Evolutionary conservation across 768 basidiomycete genomes (phyloP).

Genomic region (Grammothele lineata): DNA sequence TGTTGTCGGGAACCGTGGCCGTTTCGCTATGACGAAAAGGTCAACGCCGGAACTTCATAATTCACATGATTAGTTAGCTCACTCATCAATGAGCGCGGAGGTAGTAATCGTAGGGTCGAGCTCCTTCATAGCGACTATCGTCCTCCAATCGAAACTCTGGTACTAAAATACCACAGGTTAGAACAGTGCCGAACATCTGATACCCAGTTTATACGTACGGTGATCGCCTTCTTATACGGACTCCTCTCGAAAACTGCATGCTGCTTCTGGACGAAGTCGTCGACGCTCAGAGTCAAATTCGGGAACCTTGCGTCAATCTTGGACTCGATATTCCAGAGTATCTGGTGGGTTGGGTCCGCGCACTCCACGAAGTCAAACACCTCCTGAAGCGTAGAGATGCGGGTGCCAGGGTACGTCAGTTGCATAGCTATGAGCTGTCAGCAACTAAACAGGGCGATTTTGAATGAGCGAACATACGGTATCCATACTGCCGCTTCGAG

Average conservation of each 20-base stretch:
- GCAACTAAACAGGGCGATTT: not conserved
- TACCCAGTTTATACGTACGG: constrained; percentile 42
- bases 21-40: constrained; percentile 31
- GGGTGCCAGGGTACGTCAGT: constrained; percentile 60
- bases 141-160: constrained; percentile 83
- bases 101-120: constrained; percentile 53
- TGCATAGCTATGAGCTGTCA: constrained; percentile 46
- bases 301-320: constrained; percentile 59
- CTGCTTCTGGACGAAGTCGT: constrained; percentile 61
- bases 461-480: constrained; percentile 41
- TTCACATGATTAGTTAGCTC: constrained; percentile 20
- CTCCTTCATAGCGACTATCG: constrained; percentile 68
- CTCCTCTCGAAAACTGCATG: constrained; percentile 54
- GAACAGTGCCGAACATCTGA: not conserved
- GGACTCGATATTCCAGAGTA: constrained; percentile 77
- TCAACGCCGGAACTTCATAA: too few species aligned
- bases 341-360: constrained; percentile 56
- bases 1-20: constrained; percentile 36
- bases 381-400: constrained; percentile 69
- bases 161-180: too few species aligned
- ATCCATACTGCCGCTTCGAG: constrained; percentile 53
- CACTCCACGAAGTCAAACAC: constrained; percentile 75
- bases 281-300: constrained; percentile 47
- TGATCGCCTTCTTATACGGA: constrained; percentile 59
- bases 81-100: constrained; percentile 67